Conservation (phyloP, 2,329 filamentous ascomycete genomes). For the Rhinocladiella mackenziei region DNA sequence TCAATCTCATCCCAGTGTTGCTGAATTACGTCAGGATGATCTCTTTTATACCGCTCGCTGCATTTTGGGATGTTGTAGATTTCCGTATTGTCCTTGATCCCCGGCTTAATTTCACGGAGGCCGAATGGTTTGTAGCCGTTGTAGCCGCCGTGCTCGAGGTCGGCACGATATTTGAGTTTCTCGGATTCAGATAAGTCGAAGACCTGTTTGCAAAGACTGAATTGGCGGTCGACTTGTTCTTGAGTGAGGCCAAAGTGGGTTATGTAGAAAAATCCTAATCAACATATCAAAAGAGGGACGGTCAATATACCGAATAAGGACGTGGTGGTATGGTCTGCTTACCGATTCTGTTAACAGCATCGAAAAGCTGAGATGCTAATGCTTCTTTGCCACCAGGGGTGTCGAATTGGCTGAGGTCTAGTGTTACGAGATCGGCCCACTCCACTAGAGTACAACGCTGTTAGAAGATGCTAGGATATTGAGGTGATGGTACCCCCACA, state of each 20-base stretch:
- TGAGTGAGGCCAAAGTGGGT: slow-evolving; percentile 57
- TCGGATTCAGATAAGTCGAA: slow-evolving; percentile 55
- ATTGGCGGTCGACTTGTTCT: slow-evolving; percentile 56
- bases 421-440: slow-evolving; percentile 27
- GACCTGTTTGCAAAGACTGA: slow-evolving; percentile 55
- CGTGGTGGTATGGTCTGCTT: background rate
- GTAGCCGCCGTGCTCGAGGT: slow-evolving; percentile 52
- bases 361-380: slow-evolving; percentile 51
- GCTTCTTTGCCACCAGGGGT: slow-evolving; percentile 51
- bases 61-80: slow-evolving; percentile 62
- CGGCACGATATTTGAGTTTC: slow-evolving; percentile 54
- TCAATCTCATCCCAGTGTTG: slow-evolving; percentile 55
- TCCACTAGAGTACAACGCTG: slow-evolving; percentile 16
- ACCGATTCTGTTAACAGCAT: slow-evolving; percentile 48
- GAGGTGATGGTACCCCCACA: slow-evolving; percentile 1
- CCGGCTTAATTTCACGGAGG: slow-evolving; percentile 33
- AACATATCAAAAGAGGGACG: background rate
- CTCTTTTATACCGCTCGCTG: slow-evolving; percentile 41
- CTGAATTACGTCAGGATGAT: slow-evolving; percentile 47
- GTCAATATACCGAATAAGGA: background rate
- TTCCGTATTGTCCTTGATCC: slow-evolving; percentile 51
- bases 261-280: slow-evolving; percentile 57
- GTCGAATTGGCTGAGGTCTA: slow-evolving; percentile 51
- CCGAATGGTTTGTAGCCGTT: slow-evolving; percentile 53
- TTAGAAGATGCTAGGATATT: background rate